A percentile compares a stretch with the other conserved stretches of the same genome.
phyloP scores from a whole-genome alignment of 768 basidiomycete species.

The Phanerochaete carnosa region DNA sequence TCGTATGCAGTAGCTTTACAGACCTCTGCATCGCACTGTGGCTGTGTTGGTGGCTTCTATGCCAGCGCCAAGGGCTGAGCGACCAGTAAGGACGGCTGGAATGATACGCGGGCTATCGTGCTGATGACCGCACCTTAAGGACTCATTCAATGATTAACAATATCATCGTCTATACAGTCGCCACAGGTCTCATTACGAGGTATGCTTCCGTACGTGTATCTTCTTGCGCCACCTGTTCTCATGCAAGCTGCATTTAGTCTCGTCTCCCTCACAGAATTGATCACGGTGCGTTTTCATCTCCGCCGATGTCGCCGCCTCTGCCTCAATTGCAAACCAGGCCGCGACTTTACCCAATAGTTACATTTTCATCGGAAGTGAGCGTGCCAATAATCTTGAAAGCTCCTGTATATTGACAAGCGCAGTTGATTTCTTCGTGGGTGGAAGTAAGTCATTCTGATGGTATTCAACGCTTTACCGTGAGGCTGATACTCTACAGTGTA shows the following conservation, averaged over 20 bases:
- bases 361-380: neutral
- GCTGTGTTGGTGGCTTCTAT: neutral
- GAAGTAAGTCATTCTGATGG: neutral
- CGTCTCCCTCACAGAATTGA: neutral
- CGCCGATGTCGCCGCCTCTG: too few species aligned
- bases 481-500: neutral
- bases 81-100: neutral
- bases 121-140: neutral
- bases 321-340: neutral
- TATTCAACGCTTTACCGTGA: neutral
- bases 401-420: neutral
- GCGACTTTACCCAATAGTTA: neutral
- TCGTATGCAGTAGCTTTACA: neutral
- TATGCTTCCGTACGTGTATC: neutral
- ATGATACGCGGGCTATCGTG: neutral
- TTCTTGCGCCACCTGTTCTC: neutral
- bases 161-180: neutral
- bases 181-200: neutral
- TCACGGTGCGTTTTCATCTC: neutral
- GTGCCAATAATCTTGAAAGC: neutral
- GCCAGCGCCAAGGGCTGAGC: neutral
- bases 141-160: neutral
- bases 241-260: neutral
- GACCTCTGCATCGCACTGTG: neutral
- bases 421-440: neutral